Base-by-base conservation (phyloP, 441 rosid genomes). In the Erodium trifolium region DNA sequence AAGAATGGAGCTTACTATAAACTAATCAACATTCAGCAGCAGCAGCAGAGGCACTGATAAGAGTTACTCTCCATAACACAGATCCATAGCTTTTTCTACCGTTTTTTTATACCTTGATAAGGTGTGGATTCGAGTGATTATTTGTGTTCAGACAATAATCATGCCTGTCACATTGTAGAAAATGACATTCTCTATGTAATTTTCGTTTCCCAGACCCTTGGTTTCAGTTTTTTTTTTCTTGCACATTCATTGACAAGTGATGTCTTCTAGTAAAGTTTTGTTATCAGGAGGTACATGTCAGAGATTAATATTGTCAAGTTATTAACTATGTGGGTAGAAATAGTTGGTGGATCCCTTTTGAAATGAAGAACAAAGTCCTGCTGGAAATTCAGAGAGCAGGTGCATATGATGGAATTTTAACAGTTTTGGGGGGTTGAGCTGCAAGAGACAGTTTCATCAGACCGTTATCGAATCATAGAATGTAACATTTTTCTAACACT, bases 1-100 rank as follows among this genome's bases (percentile, higher is more conserved):
- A 78, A 72, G 80, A 84, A 85, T 7, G 97, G 98, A 0, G 77
- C 97, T 10, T 93, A 91, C 71, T 93, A 68, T 47, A 93, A 93
- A 85, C 75, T 91, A 37, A 83, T 91, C 75, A 87, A 78, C 76
- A 93, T 93, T 72, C 97, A 93, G 74, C 51, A 45, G 51, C 85
- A 79, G 65, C 86, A 45, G 13, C 51, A 45, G 51, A 2, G 12
- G 49, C 47, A 41, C 11, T 9, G 8, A 5, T 34, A 34, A 34
- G 27, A 23, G 27, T 23, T 23, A 23, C 27, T 23, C 27, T 23
- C 27, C 27, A 23, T 23, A 23, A 23, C 51, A 45, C 51, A 45
- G 11, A 45, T 45, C 51, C 12, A 45, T 45, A 45, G 62, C 18
- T 55, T 55, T 17, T 55, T 55, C 19, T 16, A 55, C 51, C 6